Conservation (phyloP, 2,329 filamentous ascomycete species). For the Cordyceps cateniannulata region DNA sequence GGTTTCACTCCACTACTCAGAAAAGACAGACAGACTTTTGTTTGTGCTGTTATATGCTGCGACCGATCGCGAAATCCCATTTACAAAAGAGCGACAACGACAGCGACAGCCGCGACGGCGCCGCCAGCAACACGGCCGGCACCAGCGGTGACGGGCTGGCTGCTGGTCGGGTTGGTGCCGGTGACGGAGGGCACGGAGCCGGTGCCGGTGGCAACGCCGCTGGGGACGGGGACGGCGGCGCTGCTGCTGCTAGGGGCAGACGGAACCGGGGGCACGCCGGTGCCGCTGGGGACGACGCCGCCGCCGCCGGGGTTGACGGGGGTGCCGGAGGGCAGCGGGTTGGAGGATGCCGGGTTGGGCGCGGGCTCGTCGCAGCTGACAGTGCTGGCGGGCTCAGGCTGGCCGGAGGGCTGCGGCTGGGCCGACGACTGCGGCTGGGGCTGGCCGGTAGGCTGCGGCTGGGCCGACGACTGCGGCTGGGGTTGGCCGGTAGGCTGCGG, state of each 20-base stretch:
- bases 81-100: background rate
- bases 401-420: background rate
- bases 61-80: background rate
- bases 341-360: background rate
- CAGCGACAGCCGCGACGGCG: background rate
- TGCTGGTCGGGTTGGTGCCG: background rate
- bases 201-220: background rate
- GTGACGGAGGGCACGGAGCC: background rate
- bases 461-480: no score
- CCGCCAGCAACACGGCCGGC: background rate
- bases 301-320: background rate
- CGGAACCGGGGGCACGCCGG: background rate
- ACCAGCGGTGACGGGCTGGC: background rate
- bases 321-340: background rate
- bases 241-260: background rate
- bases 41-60: background rate
- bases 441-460: background rate
- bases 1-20: background rate
- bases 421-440: background rate
- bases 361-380: background rate
- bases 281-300: background rate
- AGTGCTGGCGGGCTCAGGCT: background rate
- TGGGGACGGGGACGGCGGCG: background rate
- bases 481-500: no score
- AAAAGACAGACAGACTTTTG: conserved; percentile 3